Evolutionary conservation across 768 basidiomycete genomes (phyloP).

Genomic region (Leucocoprinus sp.): DNA sequence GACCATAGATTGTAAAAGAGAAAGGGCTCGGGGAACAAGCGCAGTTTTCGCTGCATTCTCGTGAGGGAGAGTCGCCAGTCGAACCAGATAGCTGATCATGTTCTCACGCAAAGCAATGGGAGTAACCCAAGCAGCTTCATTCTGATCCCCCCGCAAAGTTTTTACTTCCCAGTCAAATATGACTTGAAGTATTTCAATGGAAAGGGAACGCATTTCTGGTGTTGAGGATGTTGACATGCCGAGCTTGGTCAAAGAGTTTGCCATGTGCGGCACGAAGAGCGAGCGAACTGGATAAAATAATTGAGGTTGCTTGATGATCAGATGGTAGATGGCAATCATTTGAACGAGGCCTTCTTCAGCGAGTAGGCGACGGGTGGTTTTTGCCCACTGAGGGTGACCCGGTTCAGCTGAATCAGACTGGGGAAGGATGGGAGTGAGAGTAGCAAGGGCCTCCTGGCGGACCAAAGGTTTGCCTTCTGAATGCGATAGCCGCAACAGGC

Average conservation of each 20-base stretch:
- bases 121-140: conserved; percentile 48
- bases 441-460: conserved; percentile 78
- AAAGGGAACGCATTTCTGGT: conserved; percentile 74
- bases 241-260: conserved; percentile 80
- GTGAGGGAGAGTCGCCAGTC: conserved; percentile 66
- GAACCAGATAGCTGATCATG: conserved; percentile 93
- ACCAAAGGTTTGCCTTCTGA: conserved; percentile 69
- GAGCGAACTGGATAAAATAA: conserved; percentile 91
- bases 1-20: conserved; percentile 68
- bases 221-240: conserved; percentile 70
- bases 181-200: conserved; percentile 85
- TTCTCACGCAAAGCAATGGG: conserved; percentile 79
- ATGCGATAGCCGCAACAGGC: conserved; percentile 70
- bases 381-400: conserved; percentile 76
- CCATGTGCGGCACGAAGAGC: conserved; percentile 89
- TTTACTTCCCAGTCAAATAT: conserved; percentile 91
- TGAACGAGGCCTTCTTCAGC: conserved; percentile 81
- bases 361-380: conserved; percentile 73
- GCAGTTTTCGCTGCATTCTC: conserved; percentile 40
- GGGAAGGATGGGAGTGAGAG: conserved; percentile 76
- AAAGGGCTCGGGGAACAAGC: conserved; percentile 55
- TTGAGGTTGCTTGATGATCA: conserved; percentile 85
- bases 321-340: conserved; percentile 76
- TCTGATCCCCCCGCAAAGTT: conserved; percentile 14
- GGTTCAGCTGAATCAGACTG: conserved; percentile 47